Percentiles rank a stretch among this genome's conserved stretches.
Conservation (phyloP, 2,329 filamentous ascomycete species). For the Cordyceps pruinosa region DNA sequence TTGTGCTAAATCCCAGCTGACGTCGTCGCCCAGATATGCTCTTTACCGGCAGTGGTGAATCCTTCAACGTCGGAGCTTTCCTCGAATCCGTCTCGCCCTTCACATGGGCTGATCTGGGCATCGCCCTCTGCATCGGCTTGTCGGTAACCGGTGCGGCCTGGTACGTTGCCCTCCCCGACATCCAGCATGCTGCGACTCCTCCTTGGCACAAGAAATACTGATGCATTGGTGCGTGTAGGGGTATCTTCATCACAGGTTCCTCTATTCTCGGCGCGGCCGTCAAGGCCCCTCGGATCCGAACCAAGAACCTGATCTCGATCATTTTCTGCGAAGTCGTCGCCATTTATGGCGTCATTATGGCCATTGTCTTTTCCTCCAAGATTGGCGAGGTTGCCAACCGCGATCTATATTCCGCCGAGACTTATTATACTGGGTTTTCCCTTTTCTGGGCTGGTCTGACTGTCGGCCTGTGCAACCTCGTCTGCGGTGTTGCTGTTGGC, state of each 20-base stretch:
- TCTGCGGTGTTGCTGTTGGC: slow-evolving; percentile 93
- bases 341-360: slow-evolving; percentile 99
- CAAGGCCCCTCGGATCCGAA: slow-evolving; percentile 92
- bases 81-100: slow-evolving; percentile 91
- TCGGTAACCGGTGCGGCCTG: slow-evolving; percentile 97
- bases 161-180: slow-evolving; percentile 40
- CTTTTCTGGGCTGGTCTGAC: slow-evolving; percentile 95
- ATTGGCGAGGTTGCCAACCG: slow-evolving; percentile 59
- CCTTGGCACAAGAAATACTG: slow-evolving; percentile 13
- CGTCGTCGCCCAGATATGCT: slow-evolving; percentile 70
- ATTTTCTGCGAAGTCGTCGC: slow-evolving; percentile 99
- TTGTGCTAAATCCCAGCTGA: slow-evolving; percentile 8
- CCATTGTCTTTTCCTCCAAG: slow-evolving; percentile 94
- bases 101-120: slow-evolving; percentile 85
- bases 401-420: slow-evolving; percentile 63
- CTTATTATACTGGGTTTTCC: slow-evolving; percentile 91
- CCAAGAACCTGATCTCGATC: slow-evolving; percentile 99
- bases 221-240: slow-evolving; percentile 50
- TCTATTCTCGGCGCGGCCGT: slow-evolving; percentile 97
- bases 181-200: slow-evolving; percentile 20
- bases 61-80: slow-evolving; percentile 95
- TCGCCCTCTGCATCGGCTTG: slow-evolving; percentile 88
- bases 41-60: slow-evolving; percentile 91
- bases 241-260: slow-evolving; percentile 96
- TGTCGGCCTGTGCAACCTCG: slow-evolving; percentile 89